Base-by-base conservation (phyloP, 2,329 filamentous ascomycete genomes). In the Aureobasidium sp. region DNA sequence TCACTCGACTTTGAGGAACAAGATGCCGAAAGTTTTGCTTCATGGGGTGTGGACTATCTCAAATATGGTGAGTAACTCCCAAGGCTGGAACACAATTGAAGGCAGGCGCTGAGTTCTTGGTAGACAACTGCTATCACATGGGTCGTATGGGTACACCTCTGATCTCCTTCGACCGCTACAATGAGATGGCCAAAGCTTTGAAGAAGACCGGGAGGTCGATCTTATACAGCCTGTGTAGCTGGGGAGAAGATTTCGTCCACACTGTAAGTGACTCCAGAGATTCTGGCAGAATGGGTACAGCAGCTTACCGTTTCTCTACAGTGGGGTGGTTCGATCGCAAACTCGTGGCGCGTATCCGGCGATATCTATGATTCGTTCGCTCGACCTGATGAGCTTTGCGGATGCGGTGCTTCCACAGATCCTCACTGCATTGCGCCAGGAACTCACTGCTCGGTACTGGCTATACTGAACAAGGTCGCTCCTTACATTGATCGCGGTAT, bases 1-100 rank as follows among this genome's bases (percentile, higher is more conserved):
- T 77, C 74, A 44, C 67, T 81, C 44, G 80, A 78, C 5, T 76
- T 80, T 66, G 82, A 83, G 67, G 73, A 76, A 37, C 74, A 79
- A 31, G 82, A 85, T 68, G 82, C 82, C 0, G 69, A 78, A 17
- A 75, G 77, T 0, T 84, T 78, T 68, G 37, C 37, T n/a, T n/a
- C 37, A n/a, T 39, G 37, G 37, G 14, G 37, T 5, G 37, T 39
- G 14, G 37, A 39, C 37, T 39, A 39, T 5, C 37, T 39, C 37
- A 39, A 39, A 11, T 39, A 39, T n/a, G 37, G 37, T 39, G 15
- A 39, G 37, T n/a, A 39, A 5, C 36, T 12, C 1, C 14, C 36
- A 17, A 14, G 12, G 12, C 9, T 39, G 11, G 2, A 39, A 5
- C 12, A 39, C 12, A 17, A 17, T 12, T 15, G 14, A 3, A 39